These are phyloP conservation scores for Suillus hirtellus DNA, from an alignment of 768 basidiomycete species.

Conservation along the genomic window DNA sequence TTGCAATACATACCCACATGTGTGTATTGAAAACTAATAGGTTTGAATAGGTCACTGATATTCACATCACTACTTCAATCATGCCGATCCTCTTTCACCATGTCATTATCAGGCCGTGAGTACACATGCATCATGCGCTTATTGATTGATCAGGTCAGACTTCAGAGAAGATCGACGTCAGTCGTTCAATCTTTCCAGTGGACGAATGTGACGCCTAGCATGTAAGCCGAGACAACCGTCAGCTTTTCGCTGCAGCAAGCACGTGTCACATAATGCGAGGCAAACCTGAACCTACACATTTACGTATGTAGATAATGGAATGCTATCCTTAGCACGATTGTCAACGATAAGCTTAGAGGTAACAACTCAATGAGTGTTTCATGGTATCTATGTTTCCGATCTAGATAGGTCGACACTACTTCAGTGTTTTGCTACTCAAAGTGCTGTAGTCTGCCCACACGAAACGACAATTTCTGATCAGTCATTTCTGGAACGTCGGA, in stretches of 20 bases:
- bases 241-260: not conserved
- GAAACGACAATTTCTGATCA: not conserved
- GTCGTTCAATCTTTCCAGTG: not conserved
- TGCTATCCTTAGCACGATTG: not conserved
- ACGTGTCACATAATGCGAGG: slow-evolving; percentile 1
- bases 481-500: not conserved
- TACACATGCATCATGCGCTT: not conserved
- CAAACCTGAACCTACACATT: not conserved
- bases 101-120: not conserved
- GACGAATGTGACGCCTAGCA: not conserved
- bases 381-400: slow-evolving; percentile 1
- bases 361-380: not conserved
- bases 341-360: not conserved
- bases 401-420: not conserved
- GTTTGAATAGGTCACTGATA: not conserved
- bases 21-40: not conserved
- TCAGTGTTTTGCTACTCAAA: not conserved
- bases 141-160: no score
- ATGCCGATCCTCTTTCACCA: not conserved
- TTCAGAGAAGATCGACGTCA: not conserved
- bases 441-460: not conserved
- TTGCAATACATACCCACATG: not conserved
- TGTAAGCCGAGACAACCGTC: not conserved
- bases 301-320: slow-evolving; percentile 1
- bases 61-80: not conserved